phyloP scores from a whole-genome alignment of 2,329 filamentous ascomycete species.

The Diaporthe sp. region DNA sequence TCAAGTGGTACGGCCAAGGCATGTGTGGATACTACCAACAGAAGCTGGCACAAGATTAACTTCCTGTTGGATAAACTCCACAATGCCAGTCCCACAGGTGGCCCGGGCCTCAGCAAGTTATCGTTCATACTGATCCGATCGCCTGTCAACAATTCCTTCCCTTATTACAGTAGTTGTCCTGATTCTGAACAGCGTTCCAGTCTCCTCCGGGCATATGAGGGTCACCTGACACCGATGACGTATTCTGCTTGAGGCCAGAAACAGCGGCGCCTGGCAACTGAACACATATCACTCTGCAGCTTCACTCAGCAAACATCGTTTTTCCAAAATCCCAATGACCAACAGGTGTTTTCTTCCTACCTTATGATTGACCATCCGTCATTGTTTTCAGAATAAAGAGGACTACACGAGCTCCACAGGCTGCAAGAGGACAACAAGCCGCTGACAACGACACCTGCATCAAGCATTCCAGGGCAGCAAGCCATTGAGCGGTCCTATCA shows the following conservation, averaged over 20 bases:
- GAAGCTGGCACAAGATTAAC: conserved; percentile 9
- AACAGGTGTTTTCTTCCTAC: not conserved
- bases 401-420: not conserved
- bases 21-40: conserved; percentile 17
- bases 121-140: not conserved
- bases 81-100: conserved; percentile 5
- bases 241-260: conserved; percentile 16
- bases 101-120: not conserved
- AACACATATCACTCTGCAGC: conserved; percentile 17
- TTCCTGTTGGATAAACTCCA: conserved; percentile 1
- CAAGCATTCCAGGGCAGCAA: not conserved
- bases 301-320: conserved; percentile 7
- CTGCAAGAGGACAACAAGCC: not conserved
- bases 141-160: not conserved
- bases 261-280: conserved; percentile 8
- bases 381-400: not conserved
- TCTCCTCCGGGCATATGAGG: not conserved
- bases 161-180: not conserved
- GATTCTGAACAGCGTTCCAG: conserved; percentile 7
- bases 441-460: not conserved
- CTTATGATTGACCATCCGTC: not conserved
- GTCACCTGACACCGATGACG: conserved; percentile 34
- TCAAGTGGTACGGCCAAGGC: not conserved
- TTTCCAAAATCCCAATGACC: not conserved
- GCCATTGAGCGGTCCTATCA: not conserved